Evolutionary conservation across 345 rosid species (phyloP).

Genomic region (Microthlaspi erraticum): DNA sequence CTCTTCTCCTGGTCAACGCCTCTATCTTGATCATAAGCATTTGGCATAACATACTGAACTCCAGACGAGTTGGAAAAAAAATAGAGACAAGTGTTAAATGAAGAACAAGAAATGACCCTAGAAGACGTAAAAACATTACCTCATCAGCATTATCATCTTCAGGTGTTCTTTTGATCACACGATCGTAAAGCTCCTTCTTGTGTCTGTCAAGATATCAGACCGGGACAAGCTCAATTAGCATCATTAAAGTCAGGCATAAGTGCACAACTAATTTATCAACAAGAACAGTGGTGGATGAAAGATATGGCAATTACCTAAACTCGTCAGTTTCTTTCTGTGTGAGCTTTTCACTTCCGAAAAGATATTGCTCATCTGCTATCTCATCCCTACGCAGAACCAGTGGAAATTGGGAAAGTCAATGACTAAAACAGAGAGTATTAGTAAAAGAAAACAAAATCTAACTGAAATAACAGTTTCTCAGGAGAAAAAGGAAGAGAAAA

Average conservation of each 20-base stretch:
- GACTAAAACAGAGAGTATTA: neutral
- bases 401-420: slow-evolving; percentile 8
- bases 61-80: slow-evolving; percentile 4
- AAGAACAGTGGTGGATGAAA: slow-evolving; percentile 13
- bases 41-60: slow-evolving; percentile 78
- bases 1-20: slow-evolving; percentile 78
- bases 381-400: slow-evolving; percentile 58
- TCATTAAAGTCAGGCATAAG: neutral
- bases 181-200: slow-evolving; percentile 68
- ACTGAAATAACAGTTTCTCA: neutral
- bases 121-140: slow-evolving; percentile 56
- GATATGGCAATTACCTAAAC: slow-evolving; percentile 50
- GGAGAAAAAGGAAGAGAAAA: neutral
- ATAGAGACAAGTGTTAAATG: neutral
- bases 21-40: slow-evolving; percentile 84
- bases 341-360: slow-evolving; percentile 68
- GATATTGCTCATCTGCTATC: slow-evolving; percentile 71
- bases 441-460: neutral
- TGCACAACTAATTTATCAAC: neutral
- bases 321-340: slow-evolving; percentile 60
- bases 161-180: slow-evolving; percentile 61
- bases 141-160: slow-evolving; percentile 60
- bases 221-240: neutral
- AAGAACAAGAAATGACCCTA: neutral
- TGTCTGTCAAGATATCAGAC: slow-evolving; percentile 49